Conservation (phyloP, 148 eudicot species). For the Nepenthes mirabilis region DNA sequence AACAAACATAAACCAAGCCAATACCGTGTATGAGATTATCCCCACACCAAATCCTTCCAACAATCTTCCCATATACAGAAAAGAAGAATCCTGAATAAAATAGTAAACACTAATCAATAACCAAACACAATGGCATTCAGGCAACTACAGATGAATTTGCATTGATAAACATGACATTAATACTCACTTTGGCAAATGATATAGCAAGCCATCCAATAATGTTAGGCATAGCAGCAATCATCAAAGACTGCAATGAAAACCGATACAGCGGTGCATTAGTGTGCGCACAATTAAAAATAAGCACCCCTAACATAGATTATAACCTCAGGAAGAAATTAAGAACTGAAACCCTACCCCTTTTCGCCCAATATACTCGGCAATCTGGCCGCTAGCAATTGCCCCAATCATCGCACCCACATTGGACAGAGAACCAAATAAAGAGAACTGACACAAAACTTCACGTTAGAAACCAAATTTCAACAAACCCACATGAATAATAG, state of each 20-base stretch:
- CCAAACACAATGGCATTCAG: neutral
- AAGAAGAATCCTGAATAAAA: constrained; percentile 55
- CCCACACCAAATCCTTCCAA: constrained; percentile 96
- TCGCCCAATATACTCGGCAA: constrained; percentile 90
- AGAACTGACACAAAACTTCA: constrained; percentile 37
- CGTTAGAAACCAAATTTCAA: constrained; percentile 6
- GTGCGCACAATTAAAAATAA: too few relatives aligned
- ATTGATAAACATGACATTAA: neutral
- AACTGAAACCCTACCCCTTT: constrained; percentile 48
- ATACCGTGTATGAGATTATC: constrained; percentile 75
- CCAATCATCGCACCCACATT: constrained; percentile 99
- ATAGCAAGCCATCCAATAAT: constrained; percentile 94
- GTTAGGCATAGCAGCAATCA: constrained; percentile 95
- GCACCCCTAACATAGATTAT: neutral
- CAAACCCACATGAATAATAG: constrained; percentile 3
- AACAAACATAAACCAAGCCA: neutral
- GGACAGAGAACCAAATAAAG: constrained; percentile 79
- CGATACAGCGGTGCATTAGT: neutral
- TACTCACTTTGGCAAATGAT: constrained; percentile 80
- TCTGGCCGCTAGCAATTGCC: constrained; percentile 93
- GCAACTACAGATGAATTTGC: neutral
- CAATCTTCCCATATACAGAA: constrained; percentile 90
- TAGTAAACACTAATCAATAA: neutral
- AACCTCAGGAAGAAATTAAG: neutral
- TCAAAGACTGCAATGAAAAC: constrained; percentile 49